These are phyloP conservation scores for Euphorbia corollata DNA, from an alignment of 441 rosid species.

Conservation along the genomic window DNA sequence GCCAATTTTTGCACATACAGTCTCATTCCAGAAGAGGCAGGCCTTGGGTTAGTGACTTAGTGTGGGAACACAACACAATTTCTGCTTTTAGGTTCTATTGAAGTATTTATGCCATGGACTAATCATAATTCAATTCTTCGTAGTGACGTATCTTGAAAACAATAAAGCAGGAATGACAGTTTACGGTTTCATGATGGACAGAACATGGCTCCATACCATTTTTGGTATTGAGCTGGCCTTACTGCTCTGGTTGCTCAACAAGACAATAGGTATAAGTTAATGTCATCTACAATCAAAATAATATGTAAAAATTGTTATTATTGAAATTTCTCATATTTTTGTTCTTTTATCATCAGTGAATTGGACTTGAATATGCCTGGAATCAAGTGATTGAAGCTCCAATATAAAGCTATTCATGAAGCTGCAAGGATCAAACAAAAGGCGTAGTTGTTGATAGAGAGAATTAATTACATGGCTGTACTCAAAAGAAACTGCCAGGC, in stretches of 20 bases:
- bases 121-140: conserved; percentile 18
- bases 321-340: neutral
- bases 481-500: neutral
- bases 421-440: neutral
- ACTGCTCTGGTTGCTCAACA: conserved; percentile 82
- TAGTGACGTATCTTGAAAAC: conserved; percentile 78
- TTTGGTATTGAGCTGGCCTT: conserved; percentile 74
- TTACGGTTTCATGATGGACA: conserved; percentile 71
- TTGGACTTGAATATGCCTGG: conserved; percentile 16
- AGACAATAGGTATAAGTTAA: conserved; percentile 50
- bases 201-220: conserved; percentile 75
- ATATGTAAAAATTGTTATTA: neutral
- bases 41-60: conserved; percentile 73
- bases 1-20: conserved; percentile 57
- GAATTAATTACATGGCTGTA: neutral
- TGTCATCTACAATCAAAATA: neutral
- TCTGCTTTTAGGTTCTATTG: neutral
- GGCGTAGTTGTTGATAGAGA: neutral
- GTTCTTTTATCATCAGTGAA: conserved; percentile 6
- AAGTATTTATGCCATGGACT: neutral
- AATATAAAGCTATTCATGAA: neutral
- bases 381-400: neutral
- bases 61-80: neutral
- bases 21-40: conserved; percentile 80
- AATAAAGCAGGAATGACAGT: conserved; percentile 82